Percentiles rank a stretch among this genome's conserved stretches.
Conservation (phyloP, 345 rosid genomes). For the Murraya paniculata region DNA sequence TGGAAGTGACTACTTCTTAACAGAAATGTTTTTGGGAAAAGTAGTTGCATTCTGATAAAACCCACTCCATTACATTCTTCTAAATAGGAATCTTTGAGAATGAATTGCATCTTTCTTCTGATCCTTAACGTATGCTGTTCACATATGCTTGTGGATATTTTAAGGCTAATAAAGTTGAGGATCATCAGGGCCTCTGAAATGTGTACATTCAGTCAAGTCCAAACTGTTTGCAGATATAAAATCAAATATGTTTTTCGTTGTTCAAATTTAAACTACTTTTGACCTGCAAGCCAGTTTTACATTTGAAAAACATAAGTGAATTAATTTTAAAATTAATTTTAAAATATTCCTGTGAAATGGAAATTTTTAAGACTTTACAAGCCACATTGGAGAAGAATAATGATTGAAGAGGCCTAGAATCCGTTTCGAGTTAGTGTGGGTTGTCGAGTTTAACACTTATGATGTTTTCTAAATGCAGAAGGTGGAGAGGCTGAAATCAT, state of each 20-base stretch:
- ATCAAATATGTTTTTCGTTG: neutral
- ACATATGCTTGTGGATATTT: neutral
- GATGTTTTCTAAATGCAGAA: slow-evolving; percentile 53
- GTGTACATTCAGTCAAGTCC: neutral
- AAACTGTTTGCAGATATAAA: neutral
- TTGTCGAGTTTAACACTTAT: slow-evolving; percentile 14
- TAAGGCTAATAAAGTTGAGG: neutral
- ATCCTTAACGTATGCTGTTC: neutral
- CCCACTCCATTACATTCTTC: neutral
- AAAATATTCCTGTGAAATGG: neutral
- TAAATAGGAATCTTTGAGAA: neutral
- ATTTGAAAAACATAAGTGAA: neutral
- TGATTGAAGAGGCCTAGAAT: neutral
- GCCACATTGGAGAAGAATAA: neutral
- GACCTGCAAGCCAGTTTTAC: neutral
- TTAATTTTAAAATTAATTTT: neutral
- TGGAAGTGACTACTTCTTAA: neutral
- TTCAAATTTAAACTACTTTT: neutral
- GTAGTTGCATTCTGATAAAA: neutral
- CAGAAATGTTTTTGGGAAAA: neutral
- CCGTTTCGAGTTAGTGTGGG: neutral
- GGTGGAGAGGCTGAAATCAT: slow-evolving; percentile 79
- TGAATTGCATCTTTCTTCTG: neutral
- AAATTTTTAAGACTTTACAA: neutral
- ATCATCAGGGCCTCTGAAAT: neutral